Evolutionary conservation across 2,329 filamentous ascomycete genomes (phyloP).

Genomic region (Pyricularia sp.): DNA sequence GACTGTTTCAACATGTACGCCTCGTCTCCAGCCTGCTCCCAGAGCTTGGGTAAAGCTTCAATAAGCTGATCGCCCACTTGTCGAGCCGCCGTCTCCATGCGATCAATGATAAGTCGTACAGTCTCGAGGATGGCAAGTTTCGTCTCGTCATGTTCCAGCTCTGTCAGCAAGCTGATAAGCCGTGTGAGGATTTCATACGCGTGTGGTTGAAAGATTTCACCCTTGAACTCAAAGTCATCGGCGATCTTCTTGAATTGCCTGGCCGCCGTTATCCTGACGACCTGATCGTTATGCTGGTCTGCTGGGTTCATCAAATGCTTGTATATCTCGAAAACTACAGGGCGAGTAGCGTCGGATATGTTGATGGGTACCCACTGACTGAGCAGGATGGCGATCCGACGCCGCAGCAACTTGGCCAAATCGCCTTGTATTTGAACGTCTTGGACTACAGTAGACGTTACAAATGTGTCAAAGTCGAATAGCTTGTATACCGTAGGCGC

Average conservation of each 20-base stretch:
- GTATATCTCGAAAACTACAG: slow-evolving; percentile 77
- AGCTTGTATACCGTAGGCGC: slow-evolving; percentile 60
- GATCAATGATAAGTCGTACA: slow-evolving; percentile 64
- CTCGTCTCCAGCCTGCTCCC: slow-evolving; percentile 67
- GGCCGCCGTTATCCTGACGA: slow-evolving; percentile 83
- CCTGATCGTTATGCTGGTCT: slow-evolving; percentile 66
- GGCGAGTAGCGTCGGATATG: slow-evolving; percentile 52
- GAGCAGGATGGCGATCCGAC: slow-evolving; percentile 77
- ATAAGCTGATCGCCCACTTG: slow-evolving; percentile 71
- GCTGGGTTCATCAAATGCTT: slow-evolving; percentile 68
- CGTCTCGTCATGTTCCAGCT: slow-evolving; percentile 72
- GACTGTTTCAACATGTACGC: slow-evolving; percentile 91
- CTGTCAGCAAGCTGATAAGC: slow-evolving; percentile 64
- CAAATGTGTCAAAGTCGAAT: slow-evolving; percentile 73
- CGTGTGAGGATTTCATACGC: slow-evolving; percentile 59
- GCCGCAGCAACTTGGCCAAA: slow-evolving; percentile 67
- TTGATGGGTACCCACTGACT: slow-evolving; percentile 82
- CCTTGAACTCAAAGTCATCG: slow-evolving; percentile 72
- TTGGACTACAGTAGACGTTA: slow-evolving; percentile 59
- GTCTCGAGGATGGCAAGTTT: slow-evolving; percentile 86
- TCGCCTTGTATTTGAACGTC: slow-evolving; percentile 57
- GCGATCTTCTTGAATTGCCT: slow-evolving; percentile 69
- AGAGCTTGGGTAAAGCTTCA: slow-evolving; percentile 63
- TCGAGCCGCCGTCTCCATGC: slow-evolving; percentile 61
- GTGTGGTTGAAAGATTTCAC: slow-evolving; percentile 63